Evolutionary conservation across 352 stramenopile genomes (phyloP).

Genomic region (Globisporangium canariense): DNA sequence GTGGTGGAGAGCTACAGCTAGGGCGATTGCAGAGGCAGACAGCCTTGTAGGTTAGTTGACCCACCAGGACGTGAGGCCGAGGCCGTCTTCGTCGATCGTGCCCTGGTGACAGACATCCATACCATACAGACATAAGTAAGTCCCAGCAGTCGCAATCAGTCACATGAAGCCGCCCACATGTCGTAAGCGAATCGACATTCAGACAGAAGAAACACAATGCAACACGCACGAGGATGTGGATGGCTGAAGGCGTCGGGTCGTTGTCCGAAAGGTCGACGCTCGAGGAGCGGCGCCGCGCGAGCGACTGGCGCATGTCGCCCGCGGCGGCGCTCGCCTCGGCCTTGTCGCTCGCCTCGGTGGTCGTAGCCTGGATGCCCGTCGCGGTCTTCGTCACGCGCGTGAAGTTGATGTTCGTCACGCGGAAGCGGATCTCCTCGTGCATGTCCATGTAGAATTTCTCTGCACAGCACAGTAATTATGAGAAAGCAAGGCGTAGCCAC

Average conservation of each 20-base stretch:
- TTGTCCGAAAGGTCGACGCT: conserved; percentile 83
- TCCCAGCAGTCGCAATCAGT: not conserved
- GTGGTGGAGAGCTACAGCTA: conserved; percentile 7
- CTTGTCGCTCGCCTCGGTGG: conserved; percentile 78
- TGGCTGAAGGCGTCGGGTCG: conserved; percentile 76
- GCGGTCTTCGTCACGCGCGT: conserved; percentile 87
- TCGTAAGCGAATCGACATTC: not conserved
- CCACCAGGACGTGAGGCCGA: conserved; percentile 85
- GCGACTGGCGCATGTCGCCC: conserved; percentile 67
- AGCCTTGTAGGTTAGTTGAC: conserved; percentile 20
- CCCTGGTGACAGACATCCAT: conserved; percentile 32
- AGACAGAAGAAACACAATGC: not conserved
- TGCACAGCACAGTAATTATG: conserved; percentile 10
- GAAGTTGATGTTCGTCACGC: conserved; percentile 88
- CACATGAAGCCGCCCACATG: not conserved
- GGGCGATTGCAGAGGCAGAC: conserved; percentile 2
- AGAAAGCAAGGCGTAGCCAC: not conserved
- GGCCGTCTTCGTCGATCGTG: conserved; percentile 85
- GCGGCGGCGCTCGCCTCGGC: conserved; percentile 27
- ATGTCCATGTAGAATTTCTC: conserved; percentile 89
- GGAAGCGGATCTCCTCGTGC: conserved; percentile 85
- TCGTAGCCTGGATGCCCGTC: conserved; percentile 83
- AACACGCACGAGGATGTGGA: conserved; percentile 73
- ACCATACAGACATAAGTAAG: not conserved
- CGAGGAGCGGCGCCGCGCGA: conserved; percentile 69